A percentile compares a stretch with the other conserved stretches of the same genome.
Evolutionary conservation across 2,329 filamentous ascomycete genomes (phyloP).

Genomic region (Penicillium sp.): DNA sequence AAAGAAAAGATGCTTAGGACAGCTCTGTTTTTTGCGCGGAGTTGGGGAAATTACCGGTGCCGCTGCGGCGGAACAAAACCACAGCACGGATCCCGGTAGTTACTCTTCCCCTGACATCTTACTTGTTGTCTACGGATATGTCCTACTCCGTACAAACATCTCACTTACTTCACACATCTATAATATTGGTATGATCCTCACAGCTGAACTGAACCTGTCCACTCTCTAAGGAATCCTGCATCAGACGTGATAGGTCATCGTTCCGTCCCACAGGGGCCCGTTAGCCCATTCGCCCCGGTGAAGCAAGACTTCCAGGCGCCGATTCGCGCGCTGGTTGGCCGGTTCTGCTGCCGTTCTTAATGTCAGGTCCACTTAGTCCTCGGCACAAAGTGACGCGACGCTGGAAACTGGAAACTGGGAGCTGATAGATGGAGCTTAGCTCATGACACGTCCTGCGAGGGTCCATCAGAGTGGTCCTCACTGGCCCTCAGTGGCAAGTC

Average conservation of each 20-base stretch:
- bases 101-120: background rate
- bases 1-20: conserved; percentile 1
- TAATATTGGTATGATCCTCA: too few relatives aligned
- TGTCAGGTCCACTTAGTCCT: conserved; percentile 14
- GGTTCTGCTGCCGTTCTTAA: conserved; percentile 10
- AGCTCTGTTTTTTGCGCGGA: conserved; percentile 24
- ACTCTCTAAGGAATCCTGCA: background rate
- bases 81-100: background rate
- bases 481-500: background rate
- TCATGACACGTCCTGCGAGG: conserved; percentile 7
- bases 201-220: background rate
- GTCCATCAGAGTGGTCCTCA: conserved; percentile 1
- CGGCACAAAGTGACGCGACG: conserved; percentile 16
- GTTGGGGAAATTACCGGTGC: conserved; percentile 14
- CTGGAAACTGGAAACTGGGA: conserved; percentile 11
- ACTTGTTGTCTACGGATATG: background rate
- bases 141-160: background rate
- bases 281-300: conserved; percentile 8
- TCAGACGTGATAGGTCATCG: conserved; percentile 17
- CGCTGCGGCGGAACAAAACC: conserved; percentile 17
- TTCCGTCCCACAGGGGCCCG: background rate
- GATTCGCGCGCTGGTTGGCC: conserved; percentile 11
- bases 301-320: conserved; percentile 9
- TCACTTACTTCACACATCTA: background rate
- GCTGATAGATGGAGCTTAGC: conserved; percentile 17